Evolutionary conservation across 805 yeast species (phyloP), one percentile per base, ranked within the genome.

Genomic region (Candida patagonica): DNA sequence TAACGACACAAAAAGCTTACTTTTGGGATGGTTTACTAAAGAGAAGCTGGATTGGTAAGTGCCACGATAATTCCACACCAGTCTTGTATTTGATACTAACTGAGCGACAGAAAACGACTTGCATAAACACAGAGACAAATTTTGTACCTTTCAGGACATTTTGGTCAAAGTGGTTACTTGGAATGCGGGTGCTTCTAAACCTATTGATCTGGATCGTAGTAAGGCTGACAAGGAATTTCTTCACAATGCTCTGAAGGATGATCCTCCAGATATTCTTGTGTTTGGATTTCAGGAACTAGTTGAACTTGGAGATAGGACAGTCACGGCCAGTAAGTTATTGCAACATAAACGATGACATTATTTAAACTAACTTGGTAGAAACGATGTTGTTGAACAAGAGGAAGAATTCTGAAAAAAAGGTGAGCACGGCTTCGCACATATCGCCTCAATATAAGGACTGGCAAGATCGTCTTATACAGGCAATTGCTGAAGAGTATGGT

Each of bases 231-330:
- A 43, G 20, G 44, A 32, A 24, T 57, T 51, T 44, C 42, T 51
- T 38, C 35, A 35, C 5, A 27, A 38, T n/a, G 39, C 44, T 5
- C 16, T 46, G 26, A 13, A 27, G 13, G 38, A 42, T 34, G 19
- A 59, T 15, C 45, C 59, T 23, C 74, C 82, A 26, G 96, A 89
- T 52, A 57, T 88, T 2, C 77, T 84, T 16, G 80, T 80, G 1
- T 68, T 92, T 46, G 97, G 96, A 2, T 65, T 92, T 27, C 95
- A 92, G 58, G 98, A 92, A 53, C 78, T 88, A 25, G 78, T 87
- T 9, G 96, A 88, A 53, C 64, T 92, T 32, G 85, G 89, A 10
- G 82, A 84, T 53, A 85, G 86, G 76, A 70, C 87, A 42, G 76
- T 80, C 30, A 76, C 84, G 1, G 94, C 92, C 53, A 74, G 57